phyloP scores from a whole-genome alignment of 768 basidiomycete species.

The Podaxis sp. region DNA sequence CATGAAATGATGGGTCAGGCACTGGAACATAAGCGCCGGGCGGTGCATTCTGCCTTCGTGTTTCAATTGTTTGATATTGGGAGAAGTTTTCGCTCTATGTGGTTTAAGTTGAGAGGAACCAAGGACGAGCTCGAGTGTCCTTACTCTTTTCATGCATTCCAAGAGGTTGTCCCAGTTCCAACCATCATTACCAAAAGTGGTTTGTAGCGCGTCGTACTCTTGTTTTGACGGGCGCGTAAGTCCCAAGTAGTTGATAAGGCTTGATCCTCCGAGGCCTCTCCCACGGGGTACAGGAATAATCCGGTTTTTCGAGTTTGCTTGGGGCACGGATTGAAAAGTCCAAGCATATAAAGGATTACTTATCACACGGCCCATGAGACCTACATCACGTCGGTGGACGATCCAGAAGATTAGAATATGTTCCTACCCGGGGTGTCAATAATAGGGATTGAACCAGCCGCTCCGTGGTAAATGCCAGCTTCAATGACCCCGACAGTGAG shows the following conservation, averaged over 20 bases:
- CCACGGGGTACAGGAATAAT: slow-evolving; percentile 21
- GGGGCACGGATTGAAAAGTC: slow-evolving; percentile 25
- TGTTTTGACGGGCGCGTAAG: slow-evolving; percentile 7
- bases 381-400: neutral
- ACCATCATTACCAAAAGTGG: slow-evolving; percentile 15
- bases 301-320: slow-evolving; percentile 20
- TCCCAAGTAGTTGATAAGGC: slow-evolving; percentile 14
- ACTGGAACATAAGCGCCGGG: neutral
- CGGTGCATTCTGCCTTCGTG: neutral
- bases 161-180: slow-evolving; percentile 22
- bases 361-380: neutral
- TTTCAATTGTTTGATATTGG: neutral
- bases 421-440: slow-evolving; percentile 20
- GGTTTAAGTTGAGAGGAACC: neutral
- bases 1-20: neutral
- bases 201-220: slow-evolving; percentile 18
- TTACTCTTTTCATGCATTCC: slow-evolving; percentile 20
- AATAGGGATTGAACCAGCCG: neutral
- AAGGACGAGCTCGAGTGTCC: neutral
- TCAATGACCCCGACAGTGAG: slow-evolving; percentile 36
- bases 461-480: slow-evolving; percentile 21
- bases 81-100: neutral
- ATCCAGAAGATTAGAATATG: neutral
- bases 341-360: slow-evolving; percentile 24
- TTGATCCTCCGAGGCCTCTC: slow-evolving; percentile 28